A percentile compares a stretch with the other conserved stretches of the same genome.
Conservation (phyloP, 345 rosid genomes). For the Euphorbia lathyris region DNA sequence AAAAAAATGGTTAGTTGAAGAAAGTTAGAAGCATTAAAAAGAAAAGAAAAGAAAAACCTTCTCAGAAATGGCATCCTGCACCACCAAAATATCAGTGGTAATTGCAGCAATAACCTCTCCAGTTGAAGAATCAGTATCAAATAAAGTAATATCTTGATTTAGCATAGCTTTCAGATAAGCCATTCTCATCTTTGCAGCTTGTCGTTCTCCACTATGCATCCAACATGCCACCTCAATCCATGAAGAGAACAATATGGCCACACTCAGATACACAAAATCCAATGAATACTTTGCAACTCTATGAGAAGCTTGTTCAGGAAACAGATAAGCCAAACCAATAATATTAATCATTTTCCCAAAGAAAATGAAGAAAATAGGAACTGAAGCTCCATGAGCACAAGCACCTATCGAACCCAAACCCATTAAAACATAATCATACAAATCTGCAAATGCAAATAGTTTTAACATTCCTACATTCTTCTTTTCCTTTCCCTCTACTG, state of each 20-base stretch:
- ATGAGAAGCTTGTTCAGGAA: slow-evolving; percentile 74
- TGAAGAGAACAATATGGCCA: slow-evolving; percentile 80
- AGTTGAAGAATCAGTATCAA: slow-evolving; percentile 87
- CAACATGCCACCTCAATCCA: slow-evolving; percentile 99
- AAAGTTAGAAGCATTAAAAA: not conserved
- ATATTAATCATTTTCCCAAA: slow-evolving; percentile 80
- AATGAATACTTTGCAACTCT: slow-evolving; percentile 92
- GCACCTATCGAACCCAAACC: slow-evolving; percentile 86
- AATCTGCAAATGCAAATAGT: slow-evolving; percentile 78
- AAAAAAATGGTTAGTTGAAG: too few relatives aligned
- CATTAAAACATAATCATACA: slow-evolving; percentile 75
- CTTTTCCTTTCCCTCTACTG: slow-evolving; percentile 13
- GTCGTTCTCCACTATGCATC: slow-evolving; percentile 98
- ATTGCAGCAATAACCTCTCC: slow-evolving; percentile 90
- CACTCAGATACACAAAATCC: slow-evolving; percentile 93
- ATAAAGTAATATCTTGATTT: slow-evolving; percentile 84
- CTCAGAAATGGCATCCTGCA: slow-evolving; percentile 97
- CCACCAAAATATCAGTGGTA: slow-evolving; percentile 79
- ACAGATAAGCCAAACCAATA: slow-evolving; percentile 74
- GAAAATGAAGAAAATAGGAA: slow-evolving; percentile 88
- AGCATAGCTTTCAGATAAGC: slow-evolving; percentile 82
- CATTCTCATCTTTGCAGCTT: slow-evolving; percentile 92
- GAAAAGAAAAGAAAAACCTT: slow-evolving; percentile 49
- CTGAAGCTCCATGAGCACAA: slow-evolving; percentile 82
- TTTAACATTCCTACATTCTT: slow-evolving; percentile 55